phyloP scores from a whole-genome alignment of 257 asterid genomes.

The Salvia hispanica region DNA sequence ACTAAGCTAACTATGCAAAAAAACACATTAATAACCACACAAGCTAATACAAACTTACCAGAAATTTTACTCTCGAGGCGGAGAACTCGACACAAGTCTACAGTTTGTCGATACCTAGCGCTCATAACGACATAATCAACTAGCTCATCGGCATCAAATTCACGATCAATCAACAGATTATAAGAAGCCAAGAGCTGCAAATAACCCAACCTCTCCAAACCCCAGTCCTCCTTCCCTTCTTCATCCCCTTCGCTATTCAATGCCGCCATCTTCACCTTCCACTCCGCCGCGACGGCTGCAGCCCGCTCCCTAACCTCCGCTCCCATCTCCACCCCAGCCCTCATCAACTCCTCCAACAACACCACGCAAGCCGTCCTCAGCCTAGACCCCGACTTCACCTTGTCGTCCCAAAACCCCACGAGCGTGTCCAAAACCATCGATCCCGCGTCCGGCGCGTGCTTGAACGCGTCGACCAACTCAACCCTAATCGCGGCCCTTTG shows the following conservation, averaged over 20 bases:
- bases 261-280: conserved; percentile 43
- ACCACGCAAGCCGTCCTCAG: conserved; percentile 50
- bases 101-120: conserved; percentile 50
- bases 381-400: conserved; percentile 23
- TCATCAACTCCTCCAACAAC: conserved; percentile 60
- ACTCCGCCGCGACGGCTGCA: conserved; percentile 35
- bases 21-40: background rate
- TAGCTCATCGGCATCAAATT: conserved; percentile 44
- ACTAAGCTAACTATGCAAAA: conserved; percentile 1
- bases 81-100: conserved; percentile 52
- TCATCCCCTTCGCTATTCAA: conserved; percentile 31
- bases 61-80: conserved; percentile 47
- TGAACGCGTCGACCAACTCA: conserved; percentile 60
- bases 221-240: conserved; percentile 39
- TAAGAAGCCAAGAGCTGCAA: conserved; percentile 59
- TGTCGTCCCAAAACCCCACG: conserved; percentile 44
- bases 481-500: conserved; percentile 49
- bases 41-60: conserved; percentile 38
- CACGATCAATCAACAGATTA: conserved; percentile 40
- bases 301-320: conserved; percentile 49
- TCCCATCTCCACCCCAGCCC: conserved; percentile 45
- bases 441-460: conserved; percentile 58
- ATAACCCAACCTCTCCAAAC: conserved; percentile 54
- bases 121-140: conserved; percentile 49
- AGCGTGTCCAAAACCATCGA: conserved; percentile 54